Conservation (phyloP, 2,329 filamentous ascomycete genomes). For the Stromatinia cepivora region DNA sequence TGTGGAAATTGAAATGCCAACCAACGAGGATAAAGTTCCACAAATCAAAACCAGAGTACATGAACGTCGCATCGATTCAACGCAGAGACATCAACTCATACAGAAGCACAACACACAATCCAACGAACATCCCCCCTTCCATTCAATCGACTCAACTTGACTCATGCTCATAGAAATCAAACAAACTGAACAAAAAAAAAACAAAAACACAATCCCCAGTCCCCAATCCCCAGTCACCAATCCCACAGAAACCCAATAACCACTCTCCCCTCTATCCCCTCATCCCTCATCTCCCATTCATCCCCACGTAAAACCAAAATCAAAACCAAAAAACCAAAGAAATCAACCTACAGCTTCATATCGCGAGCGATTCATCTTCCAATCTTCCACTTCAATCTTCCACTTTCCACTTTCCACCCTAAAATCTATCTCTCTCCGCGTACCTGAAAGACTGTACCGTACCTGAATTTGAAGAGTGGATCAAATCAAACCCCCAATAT, state of each 20-base stretch:
- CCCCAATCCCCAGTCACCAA: not conserved
- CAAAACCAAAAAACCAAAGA: not conserved
- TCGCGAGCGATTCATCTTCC: slow-evolving; percentile 33
- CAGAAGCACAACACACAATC: not conserved
- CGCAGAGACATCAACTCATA: not conserved
- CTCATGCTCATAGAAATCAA: too few species aligned
- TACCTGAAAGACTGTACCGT: not conserved
- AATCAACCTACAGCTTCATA: slow-evolving; percentile 34
- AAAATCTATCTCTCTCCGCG: not conserved
- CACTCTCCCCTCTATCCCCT: not conserved
- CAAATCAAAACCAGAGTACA: not conserved
- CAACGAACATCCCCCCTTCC: too few species aligned
- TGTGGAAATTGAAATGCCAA: not conserved
- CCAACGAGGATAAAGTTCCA: not conserved
- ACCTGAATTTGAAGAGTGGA: not conserved
- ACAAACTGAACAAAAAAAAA: too few species aligned
- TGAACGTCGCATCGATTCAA: not conserved
- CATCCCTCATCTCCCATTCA: too few species aligned
- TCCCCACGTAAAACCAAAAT: too few species aligned
- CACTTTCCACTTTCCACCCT: not conserved
- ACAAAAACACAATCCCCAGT: too few species aligned
- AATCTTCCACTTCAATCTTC: not conserved
- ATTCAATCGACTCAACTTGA: too few species aligned
- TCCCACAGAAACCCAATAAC: too few species aligned
- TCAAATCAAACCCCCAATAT: not conserved